Conservation (phyloP, 2,329 filamentous ascomycete genomes). For the Fusarium sacchari region DNA sequence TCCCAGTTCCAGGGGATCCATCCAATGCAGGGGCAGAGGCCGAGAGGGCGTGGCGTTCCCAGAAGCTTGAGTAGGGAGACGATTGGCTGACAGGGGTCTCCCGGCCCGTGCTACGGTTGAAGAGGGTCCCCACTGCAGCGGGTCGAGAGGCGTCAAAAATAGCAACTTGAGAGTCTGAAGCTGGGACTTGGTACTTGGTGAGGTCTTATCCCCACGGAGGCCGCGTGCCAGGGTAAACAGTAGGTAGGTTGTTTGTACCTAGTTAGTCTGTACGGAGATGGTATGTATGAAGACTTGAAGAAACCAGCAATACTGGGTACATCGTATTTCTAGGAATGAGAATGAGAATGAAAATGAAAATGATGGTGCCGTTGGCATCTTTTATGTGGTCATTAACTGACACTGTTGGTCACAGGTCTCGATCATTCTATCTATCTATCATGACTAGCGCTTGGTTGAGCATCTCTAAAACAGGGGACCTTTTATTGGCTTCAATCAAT, state of each 20-base stretch:
- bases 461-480: constrained; percentile 26
- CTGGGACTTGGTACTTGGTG: constrained; percentile 12
- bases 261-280: neutral
- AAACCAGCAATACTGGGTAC: neutral
- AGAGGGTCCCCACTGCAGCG: constrained; percentile 24
- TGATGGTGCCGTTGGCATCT: neutral
- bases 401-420: constrained; percentile 9
- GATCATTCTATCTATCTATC: constrained; percentile 12
- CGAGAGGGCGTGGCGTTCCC: constrained; percentile 23
- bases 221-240: constrained; percentile 26
- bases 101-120: constrained; percentile 17
- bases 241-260: neutral
- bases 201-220: constrained; percentile 25
- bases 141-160: constrained; percentile 41
- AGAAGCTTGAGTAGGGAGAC: constrained; percentile 1
- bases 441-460: constrained; percentile 7
- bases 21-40: constrained; percentile 30
- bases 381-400: neutral
- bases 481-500: constrained; percentile 15
- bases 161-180: constrained; percentile 23
- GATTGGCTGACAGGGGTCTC: constrained; percentile 23
- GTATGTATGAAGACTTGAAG: neutral
- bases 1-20: neutral
- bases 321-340: neutral
- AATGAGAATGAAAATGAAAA: neutral